Evolutionary conservation across 805 yeast genomes (phyloP).

Genomic region (Isabelozyma heimii): DNA sequence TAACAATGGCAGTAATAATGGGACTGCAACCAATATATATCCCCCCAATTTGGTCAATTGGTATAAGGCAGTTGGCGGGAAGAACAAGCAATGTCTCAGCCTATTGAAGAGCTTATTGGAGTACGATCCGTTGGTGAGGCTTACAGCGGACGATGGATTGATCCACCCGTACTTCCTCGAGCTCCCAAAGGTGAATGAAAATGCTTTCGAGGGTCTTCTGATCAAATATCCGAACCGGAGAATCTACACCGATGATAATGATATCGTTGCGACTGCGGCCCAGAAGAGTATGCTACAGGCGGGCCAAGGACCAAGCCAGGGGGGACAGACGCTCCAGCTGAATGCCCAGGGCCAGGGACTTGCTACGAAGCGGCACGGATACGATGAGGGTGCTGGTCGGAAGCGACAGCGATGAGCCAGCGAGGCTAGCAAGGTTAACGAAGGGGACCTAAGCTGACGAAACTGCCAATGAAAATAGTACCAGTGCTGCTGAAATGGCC

Average conservation of each 20-base stretch:
- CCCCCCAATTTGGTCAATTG: slow-evolving; percentile 75
- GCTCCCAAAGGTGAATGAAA: slow-evolving; percentile 61
- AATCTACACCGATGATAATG: slow-evolving; percentile 83
- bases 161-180: slow-evolving; percentile 78
- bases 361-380: background rate
- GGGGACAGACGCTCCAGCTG: background rate
- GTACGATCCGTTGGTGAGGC: slow-evolving; percentile 78
- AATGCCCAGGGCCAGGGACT: background rate
- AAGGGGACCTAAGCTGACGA: no score
- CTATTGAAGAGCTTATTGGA: slow-evolving; percentile 63
- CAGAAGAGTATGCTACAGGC: background rate
- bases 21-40: slow-evolving; percentile 45
- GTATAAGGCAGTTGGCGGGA: slow-evolving; percentile 82
- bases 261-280: slow-evolving; percentile 44
- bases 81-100: slow-evolving; percentile 64
- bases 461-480: no score
- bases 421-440: no score
- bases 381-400: background rate
- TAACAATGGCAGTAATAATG: slow-evolving; percentile 11
- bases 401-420: background rate
- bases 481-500: no score
- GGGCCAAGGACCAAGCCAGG: background rate
- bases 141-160: slow-evolving; percentile 76
- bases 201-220: slow-evolving; percentile 76
- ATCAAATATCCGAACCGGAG: slow-evolving; percentile 82